Evolutionary conservation across 2,329 filamentous ascomycete species (phyloP).

Genomic region (Chrysoporthe cubensis): DNA sequence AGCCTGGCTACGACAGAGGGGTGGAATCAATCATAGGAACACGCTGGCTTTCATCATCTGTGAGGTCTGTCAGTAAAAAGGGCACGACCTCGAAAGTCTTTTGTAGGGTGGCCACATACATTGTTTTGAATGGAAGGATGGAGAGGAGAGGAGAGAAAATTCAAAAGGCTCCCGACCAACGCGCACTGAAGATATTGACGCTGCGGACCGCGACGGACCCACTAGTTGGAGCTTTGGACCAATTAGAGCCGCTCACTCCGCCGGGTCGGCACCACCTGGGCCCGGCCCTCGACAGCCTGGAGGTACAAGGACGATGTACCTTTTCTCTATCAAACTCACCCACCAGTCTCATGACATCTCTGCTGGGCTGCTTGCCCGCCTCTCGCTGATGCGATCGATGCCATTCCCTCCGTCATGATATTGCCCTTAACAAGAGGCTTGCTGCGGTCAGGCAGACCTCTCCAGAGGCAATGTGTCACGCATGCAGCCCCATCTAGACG

Average conservation of each 20-base stretch:
- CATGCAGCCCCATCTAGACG: slow-evolving; percentile 1
- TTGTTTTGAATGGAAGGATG: slow-evolving; percentile 99
- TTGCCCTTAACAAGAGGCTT: slow-evolving; percentile 21
- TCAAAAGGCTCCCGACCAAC: slow-evolving; percentile 35
- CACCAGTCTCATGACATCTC: slow-evolving; percentile 19
- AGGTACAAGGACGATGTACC: slow-evolving; percentile 27
- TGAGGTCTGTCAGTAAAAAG: slow-evolving; percentile 37
- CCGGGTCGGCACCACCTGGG: slow-evolving; percentile 11
- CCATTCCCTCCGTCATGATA: slow-evolving; percentile 12
- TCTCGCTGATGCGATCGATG: slow-evolving; percentile 4
- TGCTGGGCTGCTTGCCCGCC: slow-evolving; percentile 1
- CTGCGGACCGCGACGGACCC: slow-evolving; percentile 18
- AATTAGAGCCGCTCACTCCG: slow-evolving; percentile 10
- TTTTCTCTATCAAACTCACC: slow-evolving; percentile 7
- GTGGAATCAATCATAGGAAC: slow-evolving; percentile 84
- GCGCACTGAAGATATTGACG: slow-evolving; percentile 27
- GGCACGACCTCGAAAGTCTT: background rate
- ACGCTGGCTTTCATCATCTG: slow-evolving; percentile 99
- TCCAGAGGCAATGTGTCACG: slow-evolving; percentile 10
- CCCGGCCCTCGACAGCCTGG: slow-evolving; percentile 1
- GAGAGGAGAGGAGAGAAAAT: slow-evolving; percentile 58
- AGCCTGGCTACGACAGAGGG: slow-evolving; percentile 70
- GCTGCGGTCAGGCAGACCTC: slow-evolving; percentile 7
- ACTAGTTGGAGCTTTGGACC: background rate
- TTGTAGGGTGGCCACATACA: slow-evolving; percentile 62